A percentile compares a stretch with the other conserved stretches of the same genome.
phyloP scores from a whole-genome alignment of 2,329 filamentous ascomycete genomes.

The Paracoccidioides brasiliensis region DNA sequence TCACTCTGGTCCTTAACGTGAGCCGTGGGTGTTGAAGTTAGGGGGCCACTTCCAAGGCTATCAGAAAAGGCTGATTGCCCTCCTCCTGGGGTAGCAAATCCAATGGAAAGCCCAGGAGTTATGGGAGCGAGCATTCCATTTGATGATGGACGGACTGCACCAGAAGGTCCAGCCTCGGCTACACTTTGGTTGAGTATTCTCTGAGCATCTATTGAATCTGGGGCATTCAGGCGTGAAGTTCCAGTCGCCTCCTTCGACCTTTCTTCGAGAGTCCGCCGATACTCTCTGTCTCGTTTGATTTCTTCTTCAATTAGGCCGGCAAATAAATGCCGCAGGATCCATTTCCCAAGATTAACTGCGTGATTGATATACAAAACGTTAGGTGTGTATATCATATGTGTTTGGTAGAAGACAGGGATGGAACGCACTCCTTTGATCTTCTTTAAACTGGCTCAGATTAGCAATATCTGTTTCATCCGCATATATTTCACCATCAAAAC shows the following conservation, averaged over 20 bases:
- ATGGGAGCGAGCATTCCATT: constrained; percentile 49
- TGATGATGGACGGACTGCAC: constrained; percentile 41
- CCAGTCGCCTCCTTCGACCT: constrained; percentile 46
- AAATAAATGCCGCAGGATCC: constrained; percentile 88
- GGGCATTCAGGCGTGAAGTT: constrained; percentile 44
- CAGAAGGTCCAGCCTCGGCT: constrained; percentile 2
- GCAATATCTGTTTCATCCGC: constrained; percentile 72
- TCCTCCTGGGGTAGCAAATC: constrained; percentile 54
- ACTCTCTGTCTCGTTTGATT: constrained; percentile 62
- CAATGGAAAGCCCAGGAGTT: constrained; percentile 68
- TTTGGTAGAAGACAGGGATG: background rate
- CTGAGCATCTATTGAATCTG: constrained; percentile 49
- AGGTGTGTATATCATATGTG: background rate
- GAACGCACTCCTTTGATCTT: constrained; percentile 77
- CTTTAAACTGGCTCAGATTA: constrained; percentile 65
- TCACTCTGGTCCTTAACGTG: constrained; percentile 3
- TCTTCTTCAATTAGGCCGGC: constrained; percentile 81
- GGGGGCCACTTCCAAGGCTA: constrained; percentile 19
- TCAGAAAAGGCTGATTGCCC: constrained; percentile 14
- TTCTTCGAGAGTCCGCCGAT: constrained; percentile 56
- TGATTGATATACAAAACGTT: background rate
- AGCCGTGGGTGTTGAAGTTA: constrained; percentile 20
- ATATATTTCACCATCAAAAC: constrained; percentile 95
- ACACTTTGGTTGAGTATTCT: constrained; percentile 6
- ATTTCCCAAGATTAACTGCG: constrained; percentile 86